phyloP scores from a whole-genome alignment of 371 early-diverging fungal species.

The Saksenaea oblongispora region DNA sequence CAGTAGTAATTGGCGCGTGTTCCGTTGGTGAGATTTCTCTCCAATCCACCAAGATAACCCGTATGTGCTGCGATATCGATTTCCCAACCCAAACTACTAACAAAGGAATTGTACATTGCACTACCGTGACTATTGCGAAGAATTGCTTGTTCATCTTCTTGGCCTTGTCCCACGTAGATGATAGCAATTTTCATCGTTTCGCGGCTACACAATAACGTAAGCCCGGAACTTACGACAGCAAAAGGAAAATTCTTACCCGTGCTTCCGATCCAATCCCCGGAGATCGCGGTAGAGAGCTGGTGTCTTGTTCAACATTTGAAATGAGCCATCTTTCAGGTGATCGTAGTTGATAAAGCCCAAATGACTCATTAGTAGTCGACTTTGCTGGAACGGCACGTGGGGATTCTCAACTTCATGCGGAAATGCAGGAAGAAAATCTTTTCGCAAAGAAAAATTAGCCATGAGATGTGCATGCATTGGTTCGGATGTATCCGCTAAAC shows the following conservation, averaged over 20 bases:
- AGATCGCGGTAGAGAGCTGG: slow-evolving; percentile 73
- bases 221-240: neutral
- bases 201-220: slow-evolving; percentile 40
- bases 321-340: slow-evolving; percentile 68
- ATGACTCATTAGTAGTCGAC: slow-evolving; percentile 73
- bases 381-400: slow-evolving; percentile 61
- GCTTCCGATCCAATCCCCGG: slow-evolving; percentile 75
- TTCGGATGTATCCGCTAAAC: slow-evolving; percentile 17
- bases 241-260: slow-evolving; percentile 52
- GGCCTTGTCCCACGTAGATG: slow-evolving; percentile 89
- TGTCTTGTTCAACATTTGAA: slow-evolving; percentile 69
- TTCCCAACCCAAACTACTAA: slow-evolving; percentile 82
- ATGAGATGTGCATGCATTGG: slow-evolving; percentile 31
- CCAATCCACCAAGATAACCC: slow-evolving; percentile 90
- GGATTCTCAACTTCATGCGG: slow-evolving; percentile 58
- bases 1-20: slow-evolving; percentile 80
- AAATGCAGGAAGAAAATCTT: slow-evolving; percentile 58
- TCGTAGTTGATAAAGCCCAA: slow-evolving; percentile 75
- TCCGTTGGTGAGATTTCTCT: slow-evolving; percentile 80
- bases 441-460: slow-evolving; percentile 54
- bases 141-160: slow-evolving; percentile 86
- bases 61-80: slow-evolving; percentile 81
- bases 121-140: slow-evolving; percentile 76
- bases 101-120: slow-evolving; percentile 76
- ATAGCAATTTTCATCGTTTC: slow-evolving; percentile 91